Base-by-base conservation (phyloP, 192 early-diverging fungal genomes). In the Umbelopsis vinacea region DNA sequence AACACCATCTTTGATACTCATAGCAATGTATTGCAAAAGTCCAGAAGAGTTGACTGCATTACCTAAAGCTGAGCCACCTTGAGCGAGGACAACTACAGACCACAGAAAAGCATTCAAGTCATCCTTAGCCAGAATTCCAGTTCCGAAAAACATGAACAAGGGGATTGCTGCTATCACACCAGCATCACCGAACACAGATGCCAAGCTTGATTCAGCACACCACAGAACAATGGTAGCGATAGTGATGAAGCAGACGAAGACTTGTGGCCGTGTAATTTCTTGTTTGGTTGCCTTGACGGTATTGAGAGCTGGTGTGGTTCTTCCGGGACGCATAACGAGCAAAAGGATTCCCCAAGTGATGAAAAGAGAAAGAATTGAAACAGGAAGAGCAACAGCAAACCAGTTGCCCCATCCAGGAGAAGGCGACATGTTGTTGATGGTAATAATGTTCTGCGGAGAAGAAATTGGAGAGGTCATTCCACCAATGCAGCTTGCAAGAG, bases 381-480 rank as follows among this genome's bases (percentile, higher is more conserved):
- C 74, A 6, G 92, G 92, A n/a, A 93, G 47, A 9, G 90, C 70
- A 24, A 90, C 83, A 12, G 78, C 80, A 73, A 93, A 92, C 89
- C 91, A 93, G 43, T 86, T 81, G 6, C 81, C 83, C 92, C 92
- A 93, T 22, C 83, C 80, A 7, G 90, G 90, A 7, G 79, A 70
- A 9, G 92, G 92, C n/a, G 75, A 70, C 85, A 93, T 89, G 78
- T 86, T 89, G n/a, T 88, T 82, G 46, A 93, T 89, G 2, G 92
- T 88, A 69, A 93, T 86, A 24, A 91, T 88, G 81, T 93, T 92
- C 79, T 92, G 92, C 48, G 92, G 92, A 0, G 89, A 91, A 1
- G 92, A 86, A 72, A 93, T 93, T 26, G 92, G 92, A 0, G 89
- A 90, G 15, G 92, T 87, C 92, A 93, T 91, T 52, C 92, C 92